Base-by-base conservation (phyloP, 148 eudicot genomes). In the Mesembryanthemum crystallinum region DNA sequence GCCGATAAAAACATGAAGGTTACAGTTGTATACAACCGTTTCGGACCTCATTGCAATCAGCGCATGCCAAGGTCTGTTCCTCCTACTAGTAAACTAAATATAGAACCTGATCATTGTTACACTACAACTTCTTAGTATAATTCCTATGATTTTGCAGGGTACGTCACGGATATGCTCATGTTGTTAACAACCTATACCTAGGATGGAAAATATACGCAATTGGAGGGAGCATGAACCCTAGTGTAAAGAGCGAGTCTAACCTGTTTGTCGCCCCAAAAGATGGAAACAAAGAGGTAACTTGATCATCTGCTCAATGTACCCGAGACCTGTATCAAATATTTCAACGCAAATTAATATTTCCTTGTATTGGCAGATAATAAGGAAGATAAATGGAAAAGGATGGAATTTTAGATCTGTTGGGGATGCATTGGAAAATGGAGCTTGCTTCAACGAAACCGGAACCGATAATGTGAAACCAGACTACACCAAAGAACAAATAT, bases 171-270 rank as follows among this genome's bases (percentile, higher is more conserved):
- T 93, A 88, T 73, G 97, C 98, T 30, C 98, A 93, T 59, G 98
- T 93, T n/a, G 97, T 84, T 64, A 93, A 93, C 92, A 93, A 93
- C 79, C 79, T 91, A 1, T 93, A 93, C 88, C 81, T 84, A 33
- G 92, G 92, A 70, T 93, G 98, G 98, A 88, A 88, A 39, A 69
- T 77, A 14, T 91, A 93, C 43, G 98, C 98, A 76, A 89, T 93
- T 3, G 98, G 98, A 52, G 98, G 98, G 63, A 91, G 94, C 91
- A 86, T 86, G 87, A 88, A 89, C 72, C 98, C 98, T 8, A 88
- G 91, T 51, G 72, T 93, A 35, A 89, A 86, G 84, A 91, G 94
- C 24, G 86, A 93, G 72, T 89, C 94, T 55, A 93, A 93, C 83
- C 83, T 86, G 29, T 93, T 93, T 68, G 83, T 88, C 28, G 98